Conservation (phyloP, 1,284 basidiomycete genomes). For the Gomphus bonarii region DNA sequence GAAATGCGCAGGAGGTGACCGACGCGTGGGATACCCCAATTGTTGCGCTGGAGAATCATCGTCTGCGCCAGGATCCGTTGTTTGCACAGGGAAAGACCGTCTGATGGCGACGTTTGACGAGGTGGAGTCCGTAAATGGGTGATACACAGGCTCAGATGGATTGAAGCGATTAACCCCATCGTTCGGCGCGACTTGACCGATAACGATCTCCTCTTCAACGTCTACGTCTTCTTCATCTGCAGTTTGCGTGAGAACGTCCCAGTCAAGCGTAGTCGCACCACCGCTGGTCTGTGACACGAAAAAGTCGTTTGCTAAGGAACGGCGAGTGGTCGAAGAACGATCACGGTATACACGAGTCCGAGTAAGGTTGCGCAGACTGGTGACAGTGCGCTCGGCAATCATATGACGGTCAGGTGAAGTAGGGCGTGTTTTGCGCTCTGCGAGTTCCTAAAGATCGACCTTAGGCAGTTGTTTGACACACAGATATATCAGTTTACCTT, state of each 20-base stretch:
- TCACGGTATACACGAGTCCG: slow-evolving; percentile 43
- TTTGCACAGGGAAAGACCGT: slow-evolving; percentile 7
- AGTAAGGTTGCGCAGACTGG: slow-evolving; percentile 45
- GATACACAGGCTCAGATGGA: background rate
- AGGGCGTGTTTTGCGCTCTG: slow-evolving; percentile 50
- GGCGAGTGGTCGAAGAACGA: slow-evolving; percentile 19
- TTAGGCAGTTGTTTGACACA: background rate
- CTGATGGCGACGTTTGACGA: background rate
- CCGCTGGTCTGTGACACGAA: slow-evolving; percentile 5
- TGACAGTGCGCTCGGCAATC: slow-evolving; percentile 53
- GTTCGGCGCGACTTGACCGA: background rate
- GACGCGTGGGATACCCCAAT: slow-evolving; percentile 1
- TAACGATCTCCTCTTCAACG: background rate
- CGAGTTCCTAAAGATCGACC: slow-evolving; percentile 43
- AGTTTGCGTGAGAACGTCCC: slow-evolving; percentile 1
- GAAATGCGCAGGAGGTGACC: slow-evolving; percentile 6
- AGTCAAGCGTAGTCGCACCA: background rate
- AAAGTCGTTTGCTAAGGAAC: slow-evolving; percentile 2
- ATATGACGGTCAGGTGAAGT: slow-evolving; percentile 42
- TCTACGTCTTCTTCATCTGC: slow-evolving; percentile 7
- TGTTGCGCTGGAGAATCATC: background rate
- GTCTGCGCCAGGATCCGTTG: slow-evolving; percentile 1
- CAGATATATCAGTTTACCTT: slow-evolving; percentile 37
- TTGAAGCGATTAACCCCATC: background rate
- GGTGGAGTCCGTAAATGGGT: slow-evolving; percentile 2